Percentiles rank a stretch among this genome's conserved stretches.
Conservation (phyloP, 2,329 filamentous ascomycete genomes). For the Harringtonia aguacate region DNA sequence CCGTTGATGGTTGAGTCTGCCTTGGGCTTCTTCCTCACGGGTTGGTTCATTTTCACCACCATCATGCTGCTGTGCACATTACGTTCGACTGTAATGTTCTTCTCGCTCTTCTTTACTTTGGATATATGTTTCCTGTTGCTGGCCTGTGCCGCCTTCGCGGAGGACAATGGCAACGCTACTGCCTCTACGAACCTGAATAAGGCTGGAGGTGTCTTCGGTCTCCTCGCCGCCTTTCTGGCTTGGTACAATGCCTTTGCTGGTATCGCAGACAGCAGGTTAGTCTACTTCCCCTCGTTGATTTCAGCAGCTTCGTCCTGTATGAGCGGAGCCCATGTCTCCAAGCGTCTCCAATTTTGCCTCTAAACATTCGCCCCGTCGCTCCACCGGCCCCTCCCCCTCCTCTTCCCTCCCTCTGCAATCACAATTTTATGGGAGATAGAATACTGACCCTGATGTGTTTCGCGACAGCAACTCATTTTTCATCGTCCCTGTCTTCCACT, state of each 20-base stretch:
- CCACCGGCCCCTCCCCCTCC: too few relatives aligned
- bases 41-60: conserved; percentile 81
- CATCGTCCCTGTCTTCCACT: conserved; percentile 83
- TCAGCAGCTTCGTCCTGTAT: not conserved
- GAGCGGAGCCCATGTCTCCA: not conserved
- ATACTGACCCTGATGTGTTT: too few relatives aligned
- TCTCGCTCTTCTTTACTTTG: conserved; percentile 65
- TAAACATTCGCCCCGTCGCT: too few relatives aligned
- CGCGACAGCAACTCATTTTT: conserved; percentile 69
- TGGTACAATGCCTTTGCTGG: conserved; percentile 84
- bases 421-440: too few relatives aligned
- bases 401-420: too few relatives aligned
- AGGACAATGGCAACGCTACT: conserved; percentile 35
- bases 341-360: too few relatives aligned
- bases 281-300: conserved; percentile 9
- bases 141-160: conserved; percentile 49
- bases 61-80: conserved; percentile 65
- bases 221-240: conserved; percentile 68
- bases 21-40: conserved; percentile 63
- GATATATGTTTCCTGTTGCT: conserved; percentile 68
- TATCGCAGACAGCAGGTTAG: conserved; percentile 61
- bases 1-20: conserved; percentile 42
- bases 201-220: conserved; percentile 69
- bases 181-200: conserved; percentile 45
- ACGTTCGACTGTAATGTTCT: conserved; percentile 69